These are phyloP conservation scores for Paspalum notatum DNA, from an alignment of 176 grass and related monocot species.

Conservation along the genomic window DNA sequence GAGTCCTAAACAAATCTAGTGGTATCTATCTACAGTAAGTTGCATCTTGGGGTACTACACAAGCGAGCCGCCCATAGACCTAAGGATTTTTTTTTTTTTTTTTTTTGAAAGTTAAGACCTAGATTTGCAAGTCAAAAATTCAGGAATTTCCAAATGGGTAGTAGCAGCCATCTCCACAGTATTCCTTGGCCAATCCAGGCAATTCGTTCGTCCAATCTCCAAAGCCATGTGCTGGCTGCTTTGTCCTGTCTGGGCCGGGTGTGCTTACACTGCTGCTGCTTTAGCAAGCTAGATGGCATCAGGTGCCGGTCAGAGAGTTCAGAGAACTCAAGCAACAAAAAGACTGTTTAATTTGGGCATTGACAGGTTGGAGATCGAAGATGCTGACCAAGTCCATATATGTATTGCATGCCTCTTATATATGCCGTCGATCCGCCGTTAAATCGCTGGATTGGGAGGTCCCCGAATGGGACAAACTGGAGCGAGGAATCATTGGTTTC, in stretches of 20 bases:
- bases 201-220: slow-evolving; percentile 13
- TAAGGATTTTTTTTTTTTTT: too few species aligned
- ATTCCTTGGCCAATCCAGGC: not conserved
- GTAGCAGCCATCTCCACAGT: not conserved
- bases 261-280: not conserved
- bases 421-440: not conserved
- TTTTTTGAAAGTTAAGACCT: too few species aligned
- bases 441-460: not conserved
- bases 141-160: slow-evolving; percentile 12
- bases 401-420: too few species aligned
- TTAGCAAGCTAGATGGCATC: slow-evolving; percentile 22
- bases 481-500: not conserved
- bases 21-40: slow-evolving; percentile 11
- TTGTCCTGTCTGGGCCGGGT: slow-evolving; percentile 8
- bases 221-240: slow-evolving; percentile 35
- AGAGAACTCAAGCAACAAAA: slow-evolving; percentile 13
- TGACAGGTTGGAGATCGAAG: not conserved
- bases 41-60: slow-evolving; percentile 4
- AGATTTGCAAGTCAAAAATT: not conserved
- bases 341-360: not conserved
- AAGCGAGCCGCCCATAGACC: not conserved
- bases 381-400: not conserved
- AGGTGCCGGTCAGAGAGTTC: slow-evolving; percentile 26
- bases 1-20: slow-evolving; percentile 18
- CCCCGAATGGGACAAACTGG: not conserved